These are phyloP conservation scores for Suaeda aralocaspica DNA, from an alignment of 148 eudicot genomes.

Conservation along the genomic window DNA sequence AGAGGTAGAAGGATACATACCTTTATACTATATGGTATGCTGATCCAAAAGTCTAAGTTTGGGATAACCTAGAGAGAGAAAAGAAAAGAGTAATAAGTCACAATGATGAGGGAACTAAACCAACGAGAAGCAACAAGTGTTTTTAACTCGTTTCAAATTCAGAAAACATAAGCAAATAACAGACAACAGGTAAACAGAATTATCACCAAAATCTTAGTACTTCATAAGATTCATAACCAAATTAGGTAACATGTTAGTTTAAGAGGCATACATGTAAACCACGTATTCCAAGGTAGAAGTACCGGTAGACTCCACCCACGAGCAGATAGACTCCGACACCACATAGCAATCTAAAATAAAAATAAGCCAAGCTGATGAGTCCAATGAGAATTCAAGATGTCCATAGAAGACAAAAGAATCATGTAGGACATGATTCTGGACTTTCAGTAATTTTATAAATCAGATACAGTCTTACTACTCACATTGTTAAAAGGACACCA, in stretches of 20 bases:
- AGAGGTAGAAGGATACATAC: constrained; percentile 31
- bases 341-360: constrained; percentile 55
- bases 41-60: constrained; percentile 83
- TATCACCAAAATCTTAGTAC: not conserved
- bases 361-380: not conserved
- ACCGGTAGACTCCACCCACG: constrained; percentile 63
- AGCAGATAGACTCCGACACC: constrained; percentile 62
- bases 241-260: not conserved
- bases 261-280: constrained; percentile 66
- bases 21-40: constrained; percentile 74
- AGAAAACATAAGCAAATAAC: no score
- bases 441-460: no score
- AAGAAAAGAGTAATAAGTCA: constrained; percentile 7
- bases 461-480: constrained; percentile 25
- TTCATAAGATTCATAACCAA: constrained; percentile 1
- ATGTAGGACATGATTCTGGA: no score
- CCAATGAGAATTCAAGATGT: constrained; percentile 4
- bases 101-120: not conserved
- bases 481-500: constrained; percentile 61
- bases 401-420: not conserved
- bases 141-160: no score
- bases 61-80: constrained; percentile 55
- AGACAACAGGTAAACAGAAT: not conserved
- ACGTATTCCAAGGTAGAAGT: constrained; percentile 63
- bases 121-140: not conserved